Evolutionary conservation across 2,329 filamentous ascomycete genomes (phyloP), one percentile per base, ranked within the genome.

Genomic region (Hypoxylon sp.): DNA sequence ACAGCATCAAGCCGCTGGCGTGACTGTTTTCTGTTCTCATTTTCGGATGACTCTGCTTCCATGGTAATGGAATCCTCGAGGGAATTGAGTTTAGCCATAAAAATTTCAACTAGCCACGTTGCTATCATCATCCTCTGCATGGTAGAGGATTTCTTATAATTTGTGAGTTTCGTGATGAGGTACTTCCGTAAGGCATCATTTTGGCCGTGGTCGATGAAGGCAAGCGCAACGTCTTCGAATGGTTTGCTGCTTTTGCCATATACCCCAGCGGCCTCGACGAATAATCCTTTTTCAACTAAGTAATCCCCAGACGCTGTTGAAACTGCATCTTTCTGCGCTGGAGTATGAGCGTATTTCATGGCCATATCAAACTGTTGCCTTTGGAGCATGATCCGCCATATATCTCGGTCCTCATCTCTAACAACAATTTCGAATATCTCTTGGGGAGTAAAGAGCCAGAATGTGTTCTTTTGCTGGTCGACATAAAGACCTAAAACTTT

Each of bases 121-220:
- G 95, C 93, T 72, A 98, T 90, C 94, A 99, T 97, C 71, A 93
- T 92, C 65, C 95, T 87, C 80, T 99, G 96, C 94, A 99, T 99
- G 31, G 91, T 84, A 0, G 91, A 90, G 0, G 91, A 88, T 79
- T 94, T 97, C 79, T 94, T 97, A 77, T 94, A 90, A 0, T 88
- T 91, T 6, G 88, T 86, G 33, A 99, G 84, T 80, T 97, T 98
- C 0, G 94, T 92, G 22, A 95, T 80, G 3, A 99, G 85, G 76
- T 99, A 99, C 76, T 93, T 95, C 52, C 95, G 89, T 71, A 99
- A 81, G 1, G 96, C 95, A 82, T 98, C 95, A 63, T 94, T 91
- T 79, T 98, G 94, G 42, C 91, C 90, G 70, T 92, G 91, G 80
- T 98, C 94, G 72, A 99, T 94, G 75, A 99, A 92, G 1, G 90